These are phyloP conservation scores for Glebionis coronaria DNA, from an alignment of 129 eudicot species.

Conservation along the genomic window DNA sequence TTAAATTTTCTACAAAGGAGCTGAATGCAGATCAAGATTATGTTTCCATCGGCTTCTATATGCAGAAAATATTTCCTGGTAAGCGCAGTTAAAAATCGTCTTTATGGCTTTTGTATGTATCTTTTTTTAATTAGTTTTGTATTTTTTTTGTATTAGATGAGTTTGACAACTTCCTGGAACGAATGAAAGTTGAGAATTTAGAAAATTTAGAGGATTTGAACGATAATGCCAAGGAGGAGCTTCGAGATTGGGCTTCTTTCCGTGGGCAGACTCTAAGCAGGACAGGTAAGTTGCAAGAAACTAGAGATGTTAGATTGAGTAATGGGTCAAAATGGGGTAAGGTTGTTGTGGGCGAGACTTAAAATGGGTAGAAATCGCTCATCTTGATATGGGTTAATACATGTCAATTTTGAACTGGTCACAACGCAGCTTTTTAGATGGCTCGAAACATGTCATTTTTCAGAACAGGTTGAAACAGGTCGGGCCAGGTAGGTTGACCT, in stretches of 20 bases:
- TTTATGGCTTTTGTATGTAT: neutral
- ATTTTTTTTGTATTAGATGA: slow-evolving; percentile 52
- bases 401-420: too few relatives aligned
- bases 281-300: slow-evolving; percentile 51
- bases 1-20: slow-evolving; percentile 73
- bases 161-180: slow-evolving; percentile 80
- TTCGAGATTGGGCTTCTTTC: slow-evolving; percentile 92
- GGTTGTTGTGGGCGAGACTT: too few relatives aligned
- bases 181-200: slow-evolving; percentile 44
- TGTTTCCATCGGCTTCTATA: slow-evolving; percentile 73
- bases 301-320: neutral
- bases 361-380: neutral
- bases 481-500: neutral
- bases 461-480: neutral
- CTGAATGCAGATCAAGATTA: slow-evolving; percentile 67
- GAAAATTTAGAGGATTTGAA: slow-evolving; percentile 37
- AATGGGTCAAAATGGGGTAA: neutral
- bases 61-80: slow-evolving; percentile 97
- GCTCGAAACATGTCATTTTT: neutral
- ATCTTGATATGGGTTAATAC: neutral
- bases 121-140: neutral
- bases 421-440: too few relatives aligned
- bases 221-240: slow-evolving; percentile 51
- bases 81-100: neutral
- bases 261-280: slow-evolving; percentile 94